Conservation (phyloP, 345 rosid species). For the Mallotus nudiflorus region DNA sequence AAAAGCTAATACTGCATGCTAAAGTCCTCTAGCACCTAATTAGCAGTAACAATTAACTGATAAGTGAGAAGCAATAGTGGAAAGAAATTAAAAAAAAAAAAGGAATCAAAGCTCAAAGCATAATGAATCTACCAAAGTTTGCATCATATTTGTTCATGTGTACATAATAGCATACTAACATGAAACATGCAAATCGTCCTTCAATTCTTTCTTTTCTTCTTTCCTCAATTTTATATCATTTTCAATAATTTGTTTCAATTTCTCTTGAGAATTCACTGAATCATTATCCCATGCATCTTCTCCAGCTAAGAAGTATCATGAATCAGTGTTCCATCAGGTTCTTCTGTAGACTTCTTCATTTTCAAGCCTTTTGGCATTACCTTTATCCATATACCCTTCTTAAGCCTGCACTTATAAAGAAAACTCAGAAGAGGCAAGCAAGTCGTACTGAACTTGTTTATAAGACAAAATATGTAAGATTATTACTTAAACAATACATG, state of each 20-base stretch:
- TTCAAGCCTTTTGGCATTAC: slow-evolving; percentile 80
- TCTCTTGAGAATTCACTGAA: slow-evolving; percentile 50
- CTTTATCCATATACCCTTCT: slow-evolving; percentile 85
- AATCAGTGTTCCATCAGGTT: slow-evolving; percentile 74
- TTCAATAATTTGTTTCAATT: slow-evolving; percentile 56
- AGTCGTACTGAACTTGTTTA: too few relatives aligned
- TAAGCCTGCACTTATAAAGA: slow-evolving; percentile 54
- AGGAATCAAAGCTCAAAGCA: slow-evolving; percentile 9
- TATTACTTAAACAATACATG: too few relatives aligned
- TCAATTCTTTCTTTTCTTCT: slow-evolving; percentile 66
- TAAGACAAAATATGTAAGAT: too few relatives aligned
- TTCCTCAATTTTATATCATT: slow-evolving; percentile 48
- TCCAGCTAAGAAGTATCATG: slow-evolving; percentile 84
- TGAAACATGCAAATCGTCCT: slow-evolving; percentile 59
- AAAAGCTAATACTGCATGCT: background rate
- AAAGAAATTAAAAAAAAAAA: background rate
- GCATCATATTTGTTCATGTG: slow-evolving; percentile 7
- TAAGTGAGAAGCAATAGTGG: background rate
- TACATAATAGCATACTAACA: slow-evolving; percentile 44
- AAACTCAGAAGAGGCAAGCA: background rate
- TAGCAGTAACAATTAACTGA: background rate
- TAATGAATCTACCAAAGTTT: background rate
- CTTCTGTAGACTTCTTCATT: slow-evolving; percentile 75
- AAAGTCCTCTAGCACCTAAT: background rate
- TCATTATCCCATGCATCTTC: slow-evolving; percentile 92